phyloP scores from a whole-genome alignment of 176 grass and related monocot genomes.

The Zea luxurians region DNA sequence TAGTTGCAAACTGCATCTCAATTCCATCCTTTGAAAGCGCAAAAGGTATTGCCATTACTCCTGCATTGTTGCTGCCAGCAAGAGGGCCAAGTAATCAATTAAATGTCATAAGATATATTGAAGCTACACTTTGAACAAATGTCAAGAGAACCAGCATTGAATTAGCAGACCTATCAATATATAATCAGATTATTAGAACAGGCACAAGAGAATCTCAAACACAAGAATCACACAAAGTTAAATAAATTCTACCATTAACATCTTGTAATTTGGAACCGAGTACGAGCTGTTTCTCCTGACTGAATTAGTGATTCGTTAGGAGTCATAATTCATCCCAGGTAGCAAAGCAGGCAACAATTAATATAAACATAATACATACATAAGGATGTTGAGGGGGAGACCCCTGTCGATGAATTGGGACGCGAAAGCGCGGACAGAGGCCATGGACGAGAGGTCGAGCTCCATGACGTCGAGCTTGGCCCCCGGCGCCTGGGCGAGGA shows the following conservation, averaged over 20 bases:
- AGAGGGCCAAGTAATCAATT: background rate
- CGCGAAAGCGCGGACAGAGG: slow-evolving; percentile 74
- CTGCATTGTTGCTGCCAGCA: slow-evolving; percentile 81
- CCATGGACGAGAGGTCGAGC: slow-evolving; percentile 80
- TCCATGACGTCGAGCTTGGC: slow-evolving; percentile 67
- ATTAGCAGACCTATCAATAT: background rate
- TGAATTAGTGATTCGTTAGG: background rate
- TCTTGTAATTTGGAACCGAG: too few relatives aligned
- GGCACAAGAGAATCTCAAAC: background rate
- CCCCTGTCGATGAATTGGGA: slow-evolving; percentile 47
- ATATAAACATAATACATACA: slow-evolving; percentile 40
- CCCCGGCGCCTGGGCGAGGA: slow-evolving; percentile 52
- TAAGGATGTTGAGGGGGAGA: slow-evolving; percentile 83
- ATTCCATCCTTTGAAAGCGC: slow-evolving; percentile 82
- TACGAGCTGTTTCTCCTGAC: too few relatives aligned
- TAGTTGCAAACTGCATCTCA: slow-evolving; percentile 95
- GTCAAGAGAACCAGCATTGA: background rate
- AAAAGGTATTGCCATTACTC: slow-evolving; percentile 89
- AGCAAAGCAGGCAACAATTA: background rate
- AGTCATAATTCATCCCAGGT: background rate
- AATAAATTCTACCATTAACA: background rate
- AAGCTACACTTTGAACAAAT: background rate
- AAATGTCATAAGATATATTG: background rate
- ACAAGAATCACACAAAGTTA: background rate
- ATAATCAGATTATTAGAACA: background rate